Percentiles rank a stretch among this genome's conserved stretches.
Evolutionary conservation across 805 yeast species (phyloP).

Genomic region (Starmerella vaccinii): DNA sequence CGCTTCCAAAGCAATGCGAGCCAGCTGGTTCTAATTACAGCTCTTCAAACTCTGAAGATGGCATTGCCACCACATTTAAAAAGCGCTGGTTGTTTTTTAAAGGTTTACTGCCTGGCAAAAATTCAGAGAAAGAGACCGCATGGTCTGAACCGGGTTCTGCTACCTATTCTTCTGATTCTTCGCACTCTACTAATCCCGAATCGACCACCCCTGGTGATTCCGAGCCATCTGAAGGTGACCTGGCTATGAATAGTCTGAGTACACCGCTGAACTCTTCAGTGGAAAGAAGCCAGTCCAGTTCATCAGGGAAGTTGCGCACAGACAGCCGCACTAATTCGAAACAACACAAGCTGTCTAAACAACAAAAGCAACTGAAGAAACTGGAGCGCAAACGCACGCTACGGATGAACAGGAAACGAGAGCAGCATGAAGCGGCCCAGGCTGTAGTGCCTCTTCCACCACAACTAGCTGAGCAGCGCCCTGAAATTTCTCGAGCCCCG

Average conservation of each 20-base stretch:
- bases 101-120: background rate
- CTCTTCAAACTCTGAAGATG: background rate
- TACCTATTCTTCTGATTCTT: background rate
- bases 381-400: background rate
- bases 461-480: conserved; percentile 25
- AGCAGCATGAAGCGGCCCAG: conserved; percentile 2
- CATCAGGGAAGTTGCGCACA: background rate
- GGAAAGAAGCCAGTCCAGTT: no score
- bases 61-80: background rate
- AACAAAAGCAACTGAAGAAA: background rate
- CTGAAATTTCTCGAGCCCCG: conserved; percentile 28
- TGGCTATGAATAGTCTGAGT: no score
- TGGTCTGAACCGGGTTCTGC: background rate
- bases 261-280: no score
- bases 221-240: no score
- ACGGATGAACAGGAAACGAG: background rate
- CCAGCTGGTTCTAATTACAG: background rate
- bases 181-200: background rate
- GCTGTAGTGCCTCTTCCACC: conserved; percentile 4
- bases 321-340: background rate
- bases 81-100: background rate
- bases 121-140: background rate
- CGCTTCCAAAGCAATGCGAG: background rate
- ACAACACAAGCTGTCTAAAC: background rate
- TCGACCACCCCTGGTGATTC: no score